Percentiles rank a stretch among this genome's conserved stretches.
Conservation (phyloP, 768 basidiomycete genomes). For the Podaxis pistillaris region DNA sequence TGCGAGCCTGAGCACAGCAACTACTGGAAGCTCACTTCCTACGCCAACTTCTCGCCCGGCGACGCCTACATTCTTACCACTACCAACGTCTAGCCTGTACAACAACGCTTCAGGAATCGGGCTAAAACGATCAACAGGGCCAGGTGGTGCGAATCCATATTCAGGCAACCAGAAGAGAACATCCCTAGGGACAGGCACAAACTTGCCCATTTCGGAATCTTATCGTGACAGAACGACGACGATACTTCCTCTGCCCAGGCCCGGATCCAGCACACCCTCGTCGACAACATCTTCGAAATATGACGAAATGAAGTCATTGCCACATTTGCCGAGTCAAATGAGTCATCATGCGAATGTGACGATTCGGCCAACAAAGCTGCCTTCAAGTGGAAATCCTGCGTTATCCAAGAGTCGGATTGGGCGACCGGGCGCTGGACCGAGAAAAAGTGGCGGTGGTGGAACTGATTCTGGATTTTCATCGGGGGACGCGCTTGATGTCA, state of each 20-base stretch:
- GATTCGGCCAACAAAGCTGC: conserved; percentile 42
- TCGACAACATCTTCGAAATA: conserved; percentile 27
- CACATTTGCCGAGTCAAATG: conserved; percentile 34
- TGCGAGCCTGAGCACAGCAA: conserved; percentile 45
- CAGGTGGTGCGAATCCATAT: conserved; percentile 38
- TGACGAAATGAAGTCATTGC: conserved; percentile 37
- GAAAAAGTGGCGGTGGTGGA: conserved; percentile 23
- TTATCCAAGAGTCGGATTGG: conserved; percentile 52
- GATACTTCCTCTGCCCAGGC: conserved; percentile 29
- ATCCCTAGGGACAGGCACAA: conserved; percentile 54
- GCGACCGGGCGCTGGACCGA: conserved; percentile 37
- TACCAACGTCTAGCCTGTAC: conserved; percentile 55
- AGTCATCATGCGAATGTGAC: conserved; percentile 44
- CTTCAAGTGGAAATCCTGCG: conserved; percentile 31
- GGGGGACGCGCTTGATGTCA: conserved; percentile 25
- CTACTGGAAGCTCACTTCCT: conserved; percentile 60
- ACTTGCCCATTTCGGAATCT: conserved; percentile 27
- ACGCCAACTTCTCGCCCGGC: conserved; percentile 69
- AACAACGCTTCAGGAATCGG: conserved; percentile 37
- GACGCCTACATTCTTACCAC: conserved; percentile 76
- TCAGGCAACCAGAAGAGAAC: conserved; percentile 50
- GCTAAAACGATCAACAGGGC: conserved; percentile 61
- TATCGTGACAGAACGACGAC: conserved; percentile 34
- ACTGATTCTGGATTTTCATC: conserved; percentile 12
- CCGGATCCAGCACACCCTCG: conserved; percentile 27